Evolutionary conservation across 2,329 filamentous ascomycete genomes (phyloP), one percentile per base, ranked within the genome.

Genomic region (Colletotrichum neosansevieriae): DNA sequence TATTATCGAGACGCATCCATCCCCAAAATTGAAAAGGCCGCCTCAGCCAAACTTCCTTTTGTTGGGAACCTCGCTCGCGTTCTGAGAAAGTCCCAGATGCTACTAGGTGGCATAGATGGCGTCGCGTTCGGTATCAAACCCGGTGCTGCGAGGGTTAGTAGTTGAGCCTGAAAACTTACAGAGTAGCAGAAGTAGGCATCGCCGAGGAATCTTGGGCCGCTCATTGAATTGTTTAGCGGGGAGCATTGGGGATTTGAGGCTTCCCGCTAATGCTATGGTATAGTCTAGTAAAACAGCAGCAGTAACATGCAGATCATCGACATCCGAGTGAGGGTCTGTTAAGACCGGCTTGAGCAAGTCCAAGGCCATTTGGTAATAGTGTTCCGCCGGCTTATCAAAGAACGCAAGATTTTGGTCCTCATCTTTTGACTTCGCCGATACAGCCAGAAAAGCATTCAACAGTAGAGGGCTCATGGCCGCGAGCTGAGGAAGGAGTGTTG

Each of bases 321-420:
- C 58, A 9, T 66, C 49, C 10, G 12, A 21, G 3, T 11, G 17
- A 6, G 6, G 19, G 2, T 34, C 29, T 10, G n/a, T 34, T n/a
- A 56, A 34, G 4, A n/a, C 47, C 1, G 57, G 63, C 7, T 32
- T 19, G 2, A 66, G 32, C 17, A 49, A 15, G 4, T 36, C 34
- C 10, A 66, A 21, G 1, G 63, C 49, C 6, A 13, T 21, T 0
- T 29, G 19, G 21, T 42, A 50, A 6, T 66, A 66, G 3, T 59
- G 49, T 5, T 62, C 50, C 4, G 63, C 63, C 4, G 63, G 47
- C 21, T 66, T 66, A 12, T 66, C 58, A 12, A 62, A 66, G 12
- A 66, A 62, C 3, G 42, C 42, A 1, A 66, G 47, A 3, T 17
- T 34, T 0, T 2, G 49, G 2, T 47, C 40, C 6, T 40, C 24